These are phyloP conservation scores for Uronychia setigera DNA, from an alignment of 73 alveolate genomes.

Conservation along the genomic window DNA sequence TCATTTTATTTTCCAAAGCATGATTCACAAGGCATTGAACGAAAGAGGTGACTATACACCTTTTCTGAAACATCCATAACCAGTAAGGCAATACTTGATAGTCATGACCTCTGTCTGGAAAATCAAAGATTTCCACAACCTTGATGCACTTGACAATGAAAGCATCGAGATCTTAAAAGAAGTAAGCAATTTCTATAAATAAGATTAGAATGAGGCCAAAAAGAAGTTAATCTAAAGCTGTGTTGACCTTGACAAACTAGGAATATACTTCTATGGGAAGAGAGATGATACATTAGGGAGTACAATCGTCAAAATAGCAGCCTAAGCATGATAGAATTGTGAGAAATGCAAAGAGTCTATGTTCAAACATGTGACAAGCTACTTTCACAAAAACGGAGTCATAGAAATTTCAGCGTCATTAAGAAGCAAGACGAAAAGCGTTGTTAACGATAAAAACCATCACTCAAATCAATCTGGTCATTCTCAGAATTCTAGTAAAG, in stretches of 20 bases:
- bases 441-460: too few relatives aligned
- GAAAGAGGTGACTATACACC: not conserved
- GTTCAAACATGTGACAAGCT: constrained; percentile 23
- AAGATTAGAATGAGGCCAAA: not conserved
- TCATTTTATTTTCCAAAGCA: not conserved
- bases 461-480: too few relatives aligned
- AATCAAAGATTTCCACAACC: not conserved
- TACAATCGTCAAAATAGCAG: not conserved
- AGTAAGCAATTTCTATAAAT: not conserved
- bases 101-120: not conserved
- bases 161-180: not conserved
- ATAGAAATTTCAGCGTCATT: constrained; percentile 41
- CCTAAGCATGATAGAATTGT: constrained; percentile 1
- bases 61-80: not conserved
- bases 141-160: not conserved
- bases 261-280: constrained; percentile 14
- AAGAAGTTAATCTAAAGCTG: not conserved
- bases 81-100: not conserved
- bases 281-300: constrained; percentile 26
- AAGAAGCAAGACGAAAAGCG: too few relatives aligned
- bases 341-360: constrained; percentile 43
- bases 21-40: not conserved
- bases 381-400: constrained; percentile 34
- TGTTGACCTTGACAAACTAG: not conserved
- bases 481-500: too few relatives aligned